Evolutionary conservation across 2,329 filamentous ascomycete genomes (phyloP).

Genomic region (Microcyclosporella mali): DNA sequence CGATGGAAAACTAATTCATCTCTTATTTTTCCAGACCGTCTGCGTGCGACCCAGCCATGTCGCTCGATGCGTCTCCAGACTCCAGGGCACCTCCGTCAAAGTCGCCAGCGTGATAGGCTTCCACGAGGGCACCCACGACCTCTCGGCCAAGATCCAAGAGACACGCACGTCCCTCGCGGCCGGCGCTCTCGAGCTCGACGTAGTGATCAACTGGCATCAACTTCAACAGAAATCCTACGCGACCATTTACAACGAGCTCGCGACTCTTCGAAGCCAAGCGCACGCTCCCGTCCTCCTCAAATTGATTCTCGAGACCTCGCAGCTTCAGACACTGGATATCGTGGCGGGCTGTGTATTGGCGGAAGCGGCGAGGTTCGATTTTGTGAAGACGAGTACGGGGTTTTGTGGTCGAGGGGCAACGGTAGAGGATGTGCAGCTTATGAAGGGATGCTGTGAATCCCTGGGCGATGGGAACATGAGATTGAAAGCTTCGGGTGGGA

Average conservation of each 20-base stretch:
- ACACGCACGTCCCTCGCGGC: slow-evolving; percentile 43
- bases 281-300: slow-evolving; percentile 42
- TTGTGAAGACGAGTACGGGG: slow-evolving; percentile 56
- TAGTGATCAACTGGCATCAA: slow-evolving; percentile 51
- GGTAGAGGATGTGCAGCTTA: slow-evolving; percentile 48
- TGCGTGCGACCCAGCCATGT: slow-evolving; percentile 53
- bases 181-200: slow-evolving; percentile 53
- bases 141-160: slow-evolving; percentile 47
- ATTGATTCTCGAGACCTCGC: slow-evolving; percentile 55
- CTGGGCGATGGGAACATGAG: slow-evolving; percentile 27
- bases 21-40: slow-evolving; percentile 50
- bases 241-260: slow-evolving; percentile 49
- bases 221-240: slow-evolving; percentile 39
- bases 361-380: slow-evolving; percentile 50
- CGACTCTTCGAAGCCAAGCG: slow-evolving; percentile 45
- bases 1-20: neutral
- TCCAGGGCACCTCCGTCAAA: slow-evolving; percentile 44
- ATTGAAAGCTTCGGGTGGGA: slow-evolving; percentile 47
- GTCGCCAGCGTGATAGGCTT: slow-evolving; percentile 56
- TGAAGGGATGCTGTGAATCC: slow-evolving; percentile 45
- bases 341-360: slow-evolving; percentile 50
- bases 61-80: slow-evolving; percentile 43
- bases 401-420: slow-evolving; percentile 52
- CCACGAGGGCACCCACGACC: slow-evolving; percentile 52
- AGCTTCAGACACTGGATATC: slow-evolving; percentile 45